phyloP scores from a whole-genome alignment of 2,329 filamentous ascomycete species.

The Claviceps capensis region DNA sequence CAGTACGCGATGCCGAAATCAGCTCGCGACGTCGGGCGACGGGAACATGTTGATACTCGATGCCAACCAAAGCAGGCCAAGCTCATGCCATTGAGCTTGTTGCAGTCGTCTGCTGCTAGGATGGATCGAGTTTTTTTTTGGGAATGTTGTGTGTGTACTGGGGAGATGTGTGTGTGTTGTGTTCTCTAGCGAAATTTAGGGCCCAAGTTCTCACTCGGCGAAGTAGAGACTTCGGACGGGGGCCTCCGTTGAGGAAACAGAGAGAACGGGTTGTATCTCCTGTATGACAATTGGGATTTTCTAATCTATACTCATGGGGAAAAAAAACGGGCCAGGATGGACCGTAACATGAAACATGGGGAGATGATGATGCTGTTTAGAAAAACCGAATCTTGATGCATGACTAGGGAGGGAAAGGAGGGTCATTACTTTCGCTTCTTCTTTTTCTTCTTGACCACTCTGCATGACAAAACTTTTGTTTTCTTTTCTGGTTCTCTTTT shows the following conservation, averaged over 20 bases:
- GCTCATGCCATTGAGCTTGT: slow-evolving; percentile 4
- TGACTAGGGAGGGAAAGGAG: slow-evolving; percentile 35
- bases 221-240: slow-evolving; percentile 2
- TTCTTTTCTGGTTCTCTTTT: slow-evolving; percentile 3
- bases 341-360: slow-evolving; percentile 22
- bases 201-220: slow-evolving; percentile 1
- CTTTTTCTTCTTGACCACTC: neutral
- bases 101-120: slow-evolving; percentile 4
- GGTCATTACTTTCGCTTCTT: slow-evolving; percentile 25
- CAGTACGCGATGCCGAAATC: slow-evolving; percentile 13
- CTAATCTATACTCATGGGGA: slow-evolving; percentile 8
- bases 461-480: slow-evolving; percentile 15
- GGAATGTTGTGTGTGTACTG: slow-evolving; percentile 2
- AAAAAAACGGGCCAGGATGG: slow-evolving; percentile 17
- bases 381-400: slow-evolving; percentile 35
- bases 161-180: slow-evolving; percentile 11
- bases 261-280: slow-evolving; percentile 1
- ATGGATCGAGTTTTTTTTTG: slow-evolving; percentile 10
- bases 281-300: slow-evolving; percentile 4
- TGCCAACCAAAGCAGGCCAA: slow-evolving; percentile 11
- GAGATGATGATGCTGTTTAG: slow-evolving; percentile 24
- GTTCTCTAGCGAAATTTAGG: slow-evolving; percentile 10
- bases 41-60: slow-evolving; percentile 15
- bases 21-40: slow-evolving; percentile 15
- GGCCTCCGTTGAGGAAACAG: neutral